Evolutionary conservation across 2,329 filamentous ascomycete species (phyloP), one percentile per base, ranked within the genome.

Genomic region (Arthrinium puccinioides): DNA sequence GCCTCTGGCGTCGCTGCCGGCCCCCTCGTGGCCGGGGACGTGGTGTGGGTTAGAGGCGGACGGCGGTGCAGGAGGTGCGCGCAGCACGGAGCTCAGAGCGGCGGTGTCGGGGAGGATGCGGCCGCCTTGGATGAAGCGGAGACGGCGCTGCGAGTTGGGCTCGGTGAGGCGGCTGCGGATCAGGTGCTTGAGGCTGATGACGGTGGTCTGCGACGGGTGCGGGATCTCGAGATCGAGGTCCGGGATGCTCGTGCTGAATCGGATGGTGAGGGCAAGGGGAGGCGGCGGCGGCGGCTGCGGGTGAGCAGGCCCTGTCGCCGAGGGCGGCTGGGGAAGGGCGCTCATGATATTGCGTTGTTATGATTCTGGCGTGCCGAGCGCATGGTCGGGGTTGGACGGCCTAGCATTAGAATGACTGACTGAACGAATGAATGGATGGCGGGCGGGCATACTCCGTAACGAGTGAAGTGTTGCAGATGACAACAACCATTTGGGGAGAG

Each of bases 51-150:
- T 33, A 8, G 24, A 23, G 7, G 24, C 19, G 13, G 40, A 26
- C 5, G 46, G n/a, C 45, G 72, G 69, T 1, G 76, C 74, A 0
- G 76, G 71, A 0, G 78, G 72, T 1, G 83, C 63, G 42, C 76
- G 79, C 32, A 97, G 69, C 2, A 82, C 83, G 24, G 72, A 63
- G 41, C 76, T 71, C 19, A 98, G 70, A 6, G 84, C 73, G 9
- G 76, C 72, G 24, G 69, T 64, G 58, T 96, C 89, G 47, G 82
- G 73, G 34, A 97, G 79, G 41, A 94, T 83, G 55, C 86, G 88
- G 44, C 92, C 92, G 35, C 86, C 78, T 59, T 95, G 81, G 57
- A 97, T 96, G 46, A 98, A 79, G 42, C 90, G 87, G 21, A 97
- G 76, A 24, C 87, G 83, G 44, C 78, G 79, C 28, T 74, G 69